Conservation (phyloP, 306 rosid genomes). For the Fragaria nilgerrensis region DNA sequence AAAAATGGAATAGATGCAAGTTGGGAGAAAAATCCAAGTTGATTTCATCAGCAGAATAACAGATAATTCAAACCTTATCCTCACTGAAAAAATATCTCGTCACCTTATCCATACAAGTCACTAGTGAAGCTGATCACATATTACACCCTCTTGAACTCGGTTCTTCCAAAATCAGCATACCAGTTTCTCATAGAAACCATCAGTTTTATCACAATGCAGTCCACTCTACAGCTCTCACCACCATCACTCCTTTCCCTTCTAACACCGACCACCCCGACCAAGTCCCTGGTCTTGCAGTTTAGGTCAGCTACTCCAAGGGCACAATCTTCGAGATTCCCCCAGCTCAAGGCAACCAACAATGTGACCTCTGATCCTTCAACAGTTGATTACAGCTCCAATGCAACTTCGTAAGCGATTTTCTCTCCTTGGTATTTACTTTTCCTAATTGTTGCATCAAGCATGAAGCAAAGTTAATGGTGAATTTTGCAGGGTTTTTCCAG, state of each 20-base stretch:
- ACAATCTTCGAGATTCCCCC: slow-evolving; percentile 19
- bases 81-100: slow-evolving; percentile 21
- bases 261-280: slow-evolving; percentile 20
- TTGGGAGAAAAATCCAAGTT: background rate
- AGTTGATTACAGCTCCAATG: slow-evolving; percentile 38
- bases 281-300: slow-evolving; percentile 25
- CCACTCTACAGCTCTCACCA: slow-evolving; percentile 26
- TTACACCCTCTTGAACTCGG: background rate
- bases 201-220: slow-evolving; percentile 26
- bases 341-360: slow-evolving; percentile 21
- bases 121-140: background rate
- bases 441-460: background rate
- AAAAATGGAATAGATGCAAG: background rate
- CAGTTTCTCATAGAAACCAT: background rate
- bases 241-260: slow-evolving; percentile 7
- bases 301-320: slow-evolving; percentile 16
- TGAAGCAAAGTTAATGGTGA: background rate
- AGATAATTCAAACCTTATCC: slow-evolving; percentile 21
- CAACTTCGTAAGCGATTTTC: slow-evolving; percentile 28
- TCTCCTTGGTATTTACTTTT: background rate
- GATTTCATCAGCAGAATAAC: background rate
- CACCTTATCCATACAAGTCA: slow-evolving; percentile 25
- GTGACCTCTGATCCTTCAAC: slow-evolving; percentile 20
- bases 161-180: background rate
- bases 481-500: slow-evolving; percentile 39